Conservation (phyloP, 2,329 filamentous ascomycete genomes). For the Fusarium sp. region DNA sequence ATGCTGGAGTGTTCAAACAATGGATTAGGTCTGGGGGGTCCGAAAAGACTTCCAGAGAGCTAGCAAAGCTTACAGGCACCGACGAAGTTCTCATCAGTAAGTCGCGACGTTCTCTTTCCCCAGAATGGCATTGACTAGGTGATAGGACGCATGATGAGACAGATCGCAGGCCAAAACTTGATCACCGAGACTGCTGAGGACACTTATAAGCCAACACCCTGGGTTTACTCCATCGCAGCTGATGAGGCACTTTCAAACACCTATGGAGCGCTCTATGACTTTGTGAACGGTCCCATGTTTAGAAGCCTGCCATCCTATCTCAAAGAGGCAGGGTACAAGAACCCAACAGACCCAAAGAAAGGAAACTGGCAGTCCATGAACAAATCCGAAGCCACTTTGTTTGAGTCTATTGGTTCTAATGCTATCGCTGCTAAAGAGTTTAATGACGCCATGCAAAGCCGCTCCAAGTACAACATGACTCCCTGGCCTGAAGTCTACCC, state of each 20-base stretch:
- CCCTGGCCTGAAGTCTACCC: conserved; percentile 53
- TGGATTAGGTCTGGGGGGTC: conserved; percentile 49
- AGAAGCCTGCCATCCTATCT: conserved; percentile 48
- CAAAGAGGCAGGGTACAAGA: conserved; percentile 48
- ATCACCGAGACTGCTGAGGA: conserved; percentile 50
- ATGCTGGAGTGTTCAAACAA: conserved; percentile 51
- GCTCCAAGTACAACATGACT: conserved; percentile 53
- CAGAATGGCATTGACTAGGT: background rate
- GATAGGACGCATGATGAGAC: conserved; percentile 50
- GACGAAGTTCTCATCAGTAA: conserved; percentile 50
- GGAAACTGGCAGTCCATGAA: conserved; percentile 51
- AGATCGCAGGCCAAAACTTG: conserved; percentile 51
- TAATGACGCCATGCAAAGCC: conserved; percentile 53
- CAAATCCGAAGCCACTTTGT: conserved; percentile 45
- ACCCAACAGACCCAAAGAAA: conserved; percentile 49
- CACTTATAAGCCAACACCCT: conserved; percentile 50
- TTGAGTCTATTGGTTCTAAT: conserved; percentile 48
- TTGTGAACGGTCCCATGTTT: conserved; percentile 50
- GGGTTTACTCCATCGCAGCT: conserved; percentile 46
- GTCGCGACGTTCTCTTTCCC: background rate
- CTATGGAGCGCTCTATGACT: conserved; percentile 50
- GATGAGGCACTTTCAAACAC: conserved; percentile 46
- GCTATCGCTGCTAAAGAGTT: conserved; percentile 48
- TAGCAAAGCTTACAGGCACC: conserved; percentile 49
- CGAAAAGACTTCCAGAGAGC: conserved; percentile 46